phyloP scores from a whole-genome alignment of 78 protist genomes.

The Cavenderia fasciculata region DNA sequence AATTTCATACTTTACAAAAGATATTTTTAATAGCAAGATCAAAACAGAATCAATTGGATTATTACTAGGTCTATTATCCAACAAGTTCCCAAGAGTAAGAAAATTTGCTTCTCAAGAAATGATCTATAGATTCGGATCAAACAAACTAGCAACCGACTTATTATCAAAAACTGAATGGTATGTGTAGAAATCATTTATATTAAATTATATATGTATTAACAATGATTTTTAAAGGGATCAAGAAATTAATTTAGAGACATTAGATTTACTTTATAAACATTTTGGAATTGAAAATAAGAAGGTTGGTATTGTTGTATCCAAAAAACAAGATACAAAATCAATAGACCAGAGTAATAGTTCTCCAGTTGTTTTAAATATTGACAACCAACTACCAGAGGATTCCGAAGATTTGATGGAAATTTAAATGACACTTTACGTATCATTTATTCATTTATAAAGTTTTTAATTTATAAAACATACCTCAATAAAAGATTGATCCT shows the following conservation, averaged over 20 bases:
- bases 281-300: neutral
- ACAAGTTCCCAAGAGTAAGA: constrained; percentile 56
- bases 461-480: too few species aligned
- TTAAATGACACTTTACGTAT: neutral
- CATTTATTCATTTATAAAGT: neutral
- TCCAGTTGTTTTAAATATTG: neutral
- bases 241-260: neutral
- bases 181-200: neutral
- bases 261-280: neutral
- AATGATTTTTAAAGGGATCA: neutral
- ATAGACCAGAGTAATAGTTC: neutral
- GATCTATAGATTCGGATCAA: neutral
- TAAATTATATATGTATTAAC: neutral
- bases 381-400: constrained; percentile 33
- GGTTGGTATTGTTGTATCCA: too few species aligned
- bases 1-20: constrained; percentile 27
- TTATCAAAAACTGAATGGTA: neutral
- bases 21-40: neutral
- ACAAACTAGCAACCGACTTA: neutral
- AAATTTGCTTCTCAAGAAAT: constrained; percentile 15
- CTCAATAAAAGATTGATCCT: too few species aligned
- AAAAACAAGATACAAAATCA: neutral
- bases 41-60: neutral
- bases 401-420: constrained; percentile 58
- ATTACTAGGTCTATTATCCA: constrained; percentile 1